Percentiles rank a stretch among this genome's conserved stretches.
phyloP scores from a whole-genome alignment of 1,284 basidiomycete genomes.

The Mixia osmundae region DNA sequence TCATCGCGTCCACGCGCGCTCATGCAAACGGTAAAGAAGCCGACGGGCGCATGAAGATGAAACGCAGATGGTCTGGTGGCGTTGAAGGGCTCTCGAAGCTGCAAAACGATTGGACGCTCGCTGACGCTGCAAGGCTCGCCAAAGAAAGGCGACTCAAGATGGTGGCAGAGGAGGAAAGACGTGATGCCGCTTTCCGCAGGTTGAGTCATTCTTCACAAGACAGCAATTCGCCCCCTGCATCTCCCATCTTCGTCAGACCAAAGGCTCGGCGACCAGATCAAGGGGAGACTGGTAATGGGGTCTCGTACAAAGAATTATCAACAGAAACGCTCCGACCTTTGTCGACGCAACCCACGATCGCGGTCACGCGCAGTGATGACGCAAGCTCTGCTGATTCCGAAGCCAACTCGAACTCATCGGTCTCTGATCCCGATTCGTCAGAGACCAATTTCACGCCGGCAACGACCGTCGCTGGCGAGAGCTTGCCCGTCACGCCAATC shows the following conservation, averaged over 20 bases:
- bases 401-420: conserved; percentile 1
- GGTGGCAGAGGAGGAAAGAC: conserved; percentile 11
- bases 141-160: conserved; percentile 11
- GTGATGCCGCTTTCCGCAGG: conserved; percentile 8
- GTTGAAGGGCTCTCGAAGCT: conserved; percentile 6
- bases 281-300: too few relatives aligned
- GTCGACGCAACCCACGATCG: too few relatives aligned
- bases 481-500: conserved; percentile 1
- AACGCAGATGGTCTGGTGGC: conserved; percentile 7
- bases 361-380: too few relatives aligned
- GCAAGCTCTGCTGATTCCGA: too few relatives aligned
- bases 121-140: conserved; percentile 15
- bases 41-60: conserved; percentile 7
- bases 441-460: too few relatives aligned
- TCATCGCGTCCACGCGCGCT: conserved; percentile 18
- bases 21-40: conserved; percentile 6
- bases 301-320: too few relatives aligned
- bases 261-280: too few relatives aligned
- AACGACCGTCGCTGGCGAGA: conserved; percentile 8
- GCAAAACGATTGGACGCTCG: conserved; percentile 16
- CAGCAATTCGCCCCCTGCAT: conserved; percentile 16
- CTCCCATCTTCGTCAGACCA: too few relatives aligned
- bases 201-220: too few relatives aligned
- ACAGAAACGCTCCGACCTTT: too few relatives aligned
- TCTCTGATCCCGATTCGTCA: conserved; percentile 11